Evolutionary conservation across 2,329 filamentous ascomycete genomes (phyloP).

Genomic region (Bimuria novae-zelandiae): DNA sequence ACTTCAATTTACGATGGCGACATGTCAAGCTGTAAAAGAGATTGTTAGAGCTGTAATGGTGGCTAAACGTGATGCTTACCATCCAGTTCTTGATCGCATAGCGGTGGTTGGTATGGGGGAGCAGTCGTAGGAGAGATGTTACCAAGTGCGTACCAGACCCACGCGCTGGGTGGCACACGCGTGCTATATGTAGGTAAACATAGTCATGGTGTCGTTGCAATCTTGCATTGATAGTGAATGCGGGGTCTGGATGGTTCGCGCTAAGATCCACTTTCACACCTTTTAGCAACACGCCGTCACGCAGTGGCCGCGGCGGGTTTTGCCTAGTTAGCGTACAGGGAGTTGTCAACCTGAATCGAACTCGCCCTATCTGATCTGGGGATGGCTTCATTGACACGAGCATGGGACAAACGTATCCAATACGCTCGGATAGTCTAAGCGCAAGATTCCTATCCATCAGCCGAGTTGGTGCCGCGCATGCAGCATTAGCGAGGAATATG

Average conservation of each 20-base stretch:
- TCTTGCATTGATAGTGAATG: conserved; percentile 32
- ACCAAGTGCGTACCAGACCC: conserved; percentile 6
- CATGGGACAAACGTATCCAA: conserved; percentile 4
- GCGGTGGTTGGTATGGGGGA: conserved; percentile 5
- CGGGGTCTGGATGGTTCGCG: conserved; percentile 44
- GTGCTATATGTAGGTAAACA: conserved; percentile 39
- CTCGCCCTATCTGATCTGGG: conserved; percentile 33
- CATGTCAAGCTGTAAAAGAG: conserved; percentile 51
- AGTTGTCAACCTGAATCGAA: conserved; percentile 36
- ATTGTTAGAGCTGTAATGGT: conserved; percentile 17
- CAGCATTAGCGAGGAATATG: conserved; percentile 10
- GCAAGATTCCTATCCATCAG: conserved; percentile 28
- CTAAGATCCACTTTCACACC: conserved; percentile 37
- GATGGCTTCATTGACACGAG: conserved; percentile 15
- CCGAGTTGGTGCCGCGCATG: conserved; percentile 25
- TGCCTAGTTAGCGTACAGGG: not conserved
- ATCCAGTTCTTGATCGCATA: conserved; percentile 49
- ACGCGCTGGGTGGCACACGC: conserved; percentile 26
- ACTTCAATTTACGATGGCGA: conserved; percentile 67
- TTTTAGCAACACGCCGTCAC: conserved; percentile 6
- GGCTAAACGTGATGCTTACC: conserved; percentile 29
- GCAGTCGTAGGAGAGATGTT: not conserved
- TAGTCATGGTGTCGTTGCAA: conserved; percentile 28
- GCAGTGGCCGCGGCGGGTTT: not conserved
- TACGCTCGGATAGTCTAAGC: not conserved